Base-by-base conservation (phyloP, 768 basidiomycete species). In the Cystofilobasidium bisporidii region DNA sequence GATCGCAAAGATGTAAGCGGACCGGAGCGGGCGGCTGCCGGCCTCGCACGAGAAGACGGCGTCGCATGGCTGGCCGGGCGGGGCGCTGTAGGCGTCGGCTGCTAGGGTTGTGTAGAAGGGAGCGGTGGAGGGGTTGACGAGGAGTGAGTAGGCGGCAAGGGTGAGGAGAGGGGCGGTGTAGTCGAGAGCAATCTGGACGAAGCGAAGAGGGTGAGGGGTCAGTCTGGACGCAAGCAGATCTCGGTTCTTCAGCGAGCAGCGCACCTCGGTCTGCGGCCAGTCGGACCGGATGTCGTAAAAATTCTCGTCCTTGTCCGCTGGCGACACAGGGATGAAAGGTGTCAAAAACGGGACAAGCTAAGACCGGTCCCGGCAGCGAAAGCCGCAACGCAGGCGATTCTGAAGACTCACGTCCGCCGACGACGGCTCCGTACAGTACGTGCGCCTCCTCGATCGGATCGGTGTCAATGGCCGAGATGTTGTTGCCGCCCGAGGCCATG, bases 121-220 rank as follows among this genome's bases (percentile, higher is more conserved):
- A 71, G 92, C 89, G 24, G 30, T 79, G 10, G 80, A 76, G 67
- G 85, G 83, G 6, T 22, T 22, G 1, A 28, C 22, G 22, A 62
- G 48, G 30, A 67, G 36, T 17, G 60, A 53, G 70, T 84, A 85
- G 22, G 90, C 87, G 0, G 87, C 85, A 41, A 96, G 81, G 1
- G 89, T 87, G n/a, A 94, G 80, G 79, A 94, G 81, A 1, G 91
- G 90, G 0, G 91, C 89, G 71, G 88, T 89, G 76, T 91, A 92
- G 74, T 96, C 92, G 47, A 91, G 77, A n/a, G 87, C 88, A 61
- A 85, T 81, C 85, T 87, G 58, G 33, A 11, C 24, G 20, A 61
- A 50, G 60, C 38, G 18, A 28, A 43, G 30, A 24, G 56, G 22
- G 45, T 59, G 66, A 20, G 67, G 45, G 30, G n/a, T 32, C 8